Conservation (phyloP, 495 filamentous ascomycete species). For the Astrothelium macrocarpum region DNA sequence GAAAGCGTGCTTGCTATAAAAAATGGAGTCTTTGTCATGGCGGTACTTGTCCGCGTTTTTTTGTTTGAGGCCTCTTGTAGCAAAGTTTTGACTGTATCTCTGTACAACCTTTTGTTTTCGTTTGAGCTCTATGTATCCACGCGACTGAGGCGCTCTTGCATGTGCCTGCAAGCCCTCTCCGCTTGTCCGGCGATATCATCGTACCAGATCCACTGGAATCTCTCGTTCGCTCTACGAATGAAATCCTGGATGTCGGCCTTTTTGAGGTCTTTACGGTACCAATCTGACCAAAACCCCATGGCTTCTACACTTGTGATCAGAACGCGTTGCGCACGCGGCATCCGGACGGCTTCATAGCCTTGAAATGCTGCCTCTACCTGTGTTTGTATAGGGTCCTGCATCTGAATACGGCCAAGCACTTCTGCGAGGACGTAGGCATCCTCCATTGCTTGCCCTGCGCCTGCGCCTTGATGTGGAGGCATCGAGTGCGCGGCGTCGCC, state of each 20-base stretch:
- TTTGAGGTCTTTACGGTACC: conserved; percentile 5
- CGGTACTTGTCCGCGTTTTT: background rate
- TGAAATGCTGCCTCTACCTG: conserved; percentile 29
- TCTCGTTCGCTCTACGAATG: background rate
- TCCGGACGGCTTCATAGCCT: conserved; percentile 29
- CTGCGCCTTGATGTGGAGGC: conserved; percentile 17
- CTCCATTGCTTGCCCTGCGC: conserved; percentile 25
- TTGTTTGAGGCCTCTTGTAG: background rate
- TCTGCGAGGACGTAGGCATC: conserved; percentile 25
- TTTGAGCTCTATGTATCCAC: background rate
- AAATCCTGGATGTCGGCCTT: conserved; percentile 9
- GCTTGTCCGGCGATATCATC: conserved; percentile 11
- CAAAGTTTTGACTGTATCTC: background rate
- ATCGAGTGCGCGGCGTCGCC: conserved; percentile 19
- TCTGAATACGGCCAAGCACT: conserved; percentile 7
- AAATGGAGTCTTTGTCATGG: background rate
- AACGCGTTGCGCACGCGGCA: conserved; percentile 39
- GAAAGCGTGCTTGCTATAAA: background rate
- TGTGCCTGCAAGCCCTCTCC: conserved; percentile 1
- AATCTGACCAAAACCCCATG: conserved; percentile 8
- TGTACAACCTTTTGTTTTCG: background rate
- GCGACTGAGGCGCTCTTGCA: background rate
- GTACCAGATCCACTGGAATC: conserved; percentile 17
- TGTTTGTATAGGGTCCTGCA: background rate
- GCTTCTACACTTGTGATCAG: conserved; percentile 42